Conservation (phyloP, 1,284 basidiomycete species). For the Ustilago curta region DNA sequence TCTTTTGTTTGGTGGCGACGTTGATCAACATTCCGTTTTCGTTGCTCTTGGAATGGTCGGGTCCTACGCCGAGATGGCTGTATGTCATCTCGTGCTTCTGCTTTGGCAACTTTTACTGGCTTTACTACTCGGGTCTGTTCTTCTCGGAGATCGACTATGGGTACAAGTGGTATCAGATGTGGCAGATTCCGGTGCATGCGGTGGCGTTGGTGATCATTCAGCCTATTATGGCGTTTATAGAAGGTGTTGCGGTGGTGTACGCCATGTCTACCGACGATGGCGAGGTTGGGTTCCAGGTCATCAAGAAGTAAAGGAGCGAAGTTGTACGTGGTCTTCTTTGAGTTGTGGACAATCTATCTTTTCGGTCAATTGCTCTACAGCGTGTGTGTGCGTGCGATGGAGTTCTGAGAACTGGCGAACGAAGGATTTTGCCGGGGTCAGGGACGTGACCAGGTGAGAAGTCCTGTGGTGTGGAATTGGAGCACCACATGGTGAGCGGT, state of each 20-base stretch:
- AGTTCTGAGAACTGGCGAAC: too few relatives aligned
- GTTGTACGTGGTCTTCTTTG: neutral
- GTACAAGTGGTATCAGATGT: conserved; percentile 61
- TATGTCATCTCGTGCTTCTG: conserved; percentile 70
- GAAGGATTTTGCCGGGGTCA: too few relatives aligned
- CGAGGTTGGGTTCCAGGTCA: conserved; percentile 47
- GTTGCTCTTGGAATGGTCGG: conserved; percentile 43
- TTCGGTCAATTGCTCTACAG: neutral
- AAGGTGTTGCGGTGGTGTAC: conserved; percentile 70
- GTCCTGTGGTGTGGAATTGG: too few relatives aligned
- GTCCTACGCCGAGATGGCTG: conserved; percentile 69
- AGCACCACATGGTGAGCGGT: too few relatives aligned
- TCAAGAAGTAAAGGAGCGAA: conserved; percentile 35
- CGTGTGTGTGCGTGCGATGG: neutral
- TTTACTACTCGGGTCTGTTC: conserved; percentile 66
- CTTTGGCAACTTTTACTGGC: conserved; percentile 70
- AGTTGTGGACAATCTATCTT: conserved; percentile 10
- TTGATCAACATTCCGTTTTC: conserved; percentile 70
- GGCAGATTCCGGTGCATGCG: conserved; percentile 67
- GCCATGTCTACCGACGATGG: conserved; percentile 68
- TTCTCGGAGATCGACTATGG: conserved; percentile 69
- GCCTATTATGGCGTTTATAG: conserved; percentile 70
- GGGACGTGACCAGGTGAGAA: too few relatives aligned
- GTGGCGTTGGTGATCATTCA: conserved; percentile 68
- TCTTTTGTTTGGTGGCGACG: conserved; percentile 70